phyloP scores from a whole-genome alignment of 208 protist genomes.

The Trypanosoma brucei region DNA sequence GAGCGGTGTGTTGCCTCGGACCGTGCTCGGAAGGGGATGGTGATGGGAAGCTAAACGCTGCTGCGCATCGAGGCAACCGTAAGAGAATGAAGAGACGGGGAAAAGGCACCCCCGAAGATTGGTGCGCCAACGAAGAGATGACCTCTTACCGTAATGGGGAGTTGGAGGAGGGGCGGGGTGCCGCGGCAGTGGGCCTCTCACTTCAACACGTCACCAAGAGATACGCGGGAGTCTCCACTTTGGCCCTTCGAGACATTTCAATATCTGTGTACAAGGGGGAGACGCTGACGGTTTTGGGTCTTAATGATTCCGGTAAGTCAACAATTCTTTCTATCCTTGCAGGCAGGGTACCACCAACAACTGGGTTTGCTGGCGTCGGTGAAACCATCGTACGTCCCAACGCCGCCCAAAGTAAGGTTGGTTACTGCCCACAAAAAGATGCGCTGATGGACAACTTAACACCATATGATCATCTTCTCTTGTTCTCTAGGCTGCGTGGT shows the following conservation, averaged over 20 bases:
- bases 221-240: constrained; percentile 24
- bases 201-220: constrained; percentile 66
- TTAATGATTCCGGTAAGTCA: constrained; percentile 91
- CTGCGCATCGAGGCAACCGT: constrained; percentile 1
- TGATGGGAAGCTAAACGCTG: not conserved
- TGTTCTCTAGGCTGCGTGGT: constrained; percentile 81
- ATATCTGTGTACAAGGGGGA: constrained; percentile 74
- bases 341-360: constrained; percentile 64
- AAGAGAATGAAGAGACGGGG: constrained; percentile 11
- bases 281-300: constrained; percentile 83
- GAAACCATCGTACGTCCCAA: constrained; percentile 32
- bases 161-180: constrained; percentile 15
- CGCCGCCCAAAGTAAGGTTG: constrained; percentile 55
- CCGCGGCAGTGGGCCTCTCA: constrained; percentile 43
- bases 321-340: constrained; percentile 83
- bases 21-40: not conserved
- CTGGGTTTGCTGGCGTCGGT: constrained; percentile 67
- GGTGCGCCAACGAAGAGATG: constrained; percentile 40
- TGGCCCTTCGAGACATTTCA: constrained; percentile 62
- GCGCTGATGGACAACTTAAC: constrained; percentile 91
- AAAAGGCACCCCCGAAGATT: constrained; percentile 22
- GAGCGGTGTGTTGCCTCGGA: constrained; percentile 23
- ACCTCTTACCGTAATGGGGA: constrained; percentile 32
- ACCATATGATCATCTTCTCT: constrained; percentile 84
- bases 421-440: constrained; percentile 95